These are phyloP conservation scores for Aaosphaeria arxii DNA, from an alignment of 2,329 filamentous ascomycete genomes.

Conservation along the genomic window DNA sequence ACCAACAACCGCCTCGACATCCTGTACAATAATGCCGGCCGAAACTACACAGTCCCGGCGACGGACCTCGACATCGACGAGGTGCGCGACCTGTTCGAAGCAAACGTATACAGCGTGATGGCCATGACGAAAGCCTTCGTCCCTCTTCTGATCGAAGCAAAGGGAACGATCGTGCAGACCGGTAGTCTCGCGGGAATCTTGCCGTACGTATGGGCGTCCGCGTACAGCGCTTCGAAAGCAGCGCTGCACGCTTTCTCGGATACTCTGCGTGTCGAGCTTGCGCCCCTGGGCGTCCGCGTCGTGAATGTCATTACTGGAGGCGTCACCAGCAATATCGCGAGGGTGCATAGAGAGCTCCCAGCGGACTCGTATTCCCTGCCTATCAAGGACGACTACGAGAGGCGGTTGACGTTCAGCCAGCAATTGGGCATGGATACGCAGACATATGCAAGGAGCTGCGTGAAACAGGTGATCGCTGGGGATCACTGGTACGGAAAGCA, in stretches of 20 bases:
- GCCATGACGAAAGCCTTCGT: slow-evolving; percentile 56
- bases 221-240: slow-evolving; percentile 60
- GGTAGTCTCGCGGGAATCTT: slow-evolving; percentile 45
- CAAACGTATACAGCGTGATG: slow-evolving; percentile 58
- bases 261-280: slow-evolving; percentile 56
- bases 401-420: slow-evolving; percentile 54
- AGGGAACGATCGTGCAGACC: slow-evolving; percentile 46
- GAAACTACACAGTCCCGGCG: slow-evolving; percentile 57
- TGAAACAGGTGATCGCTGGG: slow-evolving; percentile 48
- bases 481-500: slow-evolving; percentile 35
- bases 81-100: slow-evolving; percentile 27
- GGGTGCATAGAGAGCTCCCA: slow-evolving; percentile 48
- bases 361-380: slow-evolving; percentile 52
- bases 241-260: slow-evolving; percentile 58
- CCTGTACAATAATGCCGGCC: slow-evolving; percentile 58
- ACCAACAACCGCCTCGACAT: slow-evolving; percentile 53
- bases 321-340: slow-evolving; percentile 57
- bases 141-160: slow-evolving; percentile 49
- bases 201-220: slow-evolving; percentile 40
- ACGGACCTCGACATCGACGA: slow-evolving; percentile 48
- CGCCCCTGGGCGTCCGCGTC: slow-evolving; percentile 49
- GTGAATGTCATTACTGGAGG: slow-evolving; percentile 56
- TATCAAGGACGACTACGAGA: slow-evolving; percentile 50
- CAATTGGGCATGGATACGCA: slow-evolving; percentile 51
- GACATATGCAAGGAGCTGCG: slow-evolving; percentile 55